Evolutionary conservation across 208 protist genomes (phyloP).

Genomic region (Spironucleus salmonicida): DNA sequence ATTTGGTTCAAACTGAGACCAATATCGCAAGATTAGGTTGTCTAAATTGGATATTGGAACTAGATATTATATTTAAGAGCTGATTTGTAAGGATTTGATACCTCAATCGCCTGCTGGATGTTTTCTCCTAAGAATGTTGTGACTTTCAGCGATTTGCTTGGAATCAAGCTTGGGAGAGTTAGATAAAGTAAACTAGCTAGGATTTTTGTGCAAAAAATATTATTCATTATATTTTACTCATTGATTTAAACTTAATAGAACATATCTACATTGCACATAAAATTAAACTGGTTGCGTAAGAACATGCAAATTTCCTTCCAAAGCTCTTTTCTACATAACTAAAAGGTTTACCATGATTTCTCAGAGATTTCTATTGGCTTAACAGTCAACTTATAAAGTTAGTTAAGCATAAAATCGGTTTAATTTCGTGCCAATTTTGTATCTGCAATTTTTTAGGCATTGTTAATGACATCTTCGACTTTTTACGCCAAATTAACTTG

Average conservation of each 20-base stretch:
- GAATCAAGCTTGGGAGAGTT: not conserved
- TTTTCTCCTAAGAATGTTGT: not conserved
- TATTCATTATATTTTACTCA: too few relatives aligned
- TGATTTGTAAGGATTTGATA: not conserved
- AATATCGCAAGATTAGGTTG: not conserved
- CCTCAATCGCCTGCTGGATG: not conserved
- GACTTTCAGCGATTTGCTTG: not conserved
- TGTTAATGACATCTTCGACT: not conserved
- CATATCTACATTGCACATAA: too few relatives aligned
- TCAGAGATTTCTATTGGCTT: not conserved
- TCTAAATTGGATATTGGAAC: not conserved
- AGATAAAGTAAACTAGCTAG: slow-evolving; percentile 8
- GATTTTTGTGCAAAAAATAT: too few relatives aligned
- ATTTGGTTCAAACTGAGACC: not conserved
- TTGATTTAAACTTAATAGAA: too few relatives aligned
- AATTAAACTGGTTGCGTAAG: slow-evolving; percentile 7
- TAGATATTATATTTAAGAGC: slow-evolving; percentile 1
- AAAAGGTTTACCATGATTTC: not conserved
- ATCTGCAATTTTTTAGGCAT: not conserved
- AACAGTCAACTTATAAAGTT: not conserved
- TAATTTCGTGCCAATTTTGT: not conserved
- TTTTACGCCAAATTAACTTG: not conserved
- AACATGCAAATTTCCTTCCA: not conserved
- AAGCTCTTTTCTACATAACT: not conserved
- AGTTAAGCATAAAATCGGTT: not conserved